Percentiles rank a stretch among this genome's conserved stretches.
phyloP scores from a whole-genome alignment of 441 rosid genomes.

The Corymbia citriodora region DNA sequence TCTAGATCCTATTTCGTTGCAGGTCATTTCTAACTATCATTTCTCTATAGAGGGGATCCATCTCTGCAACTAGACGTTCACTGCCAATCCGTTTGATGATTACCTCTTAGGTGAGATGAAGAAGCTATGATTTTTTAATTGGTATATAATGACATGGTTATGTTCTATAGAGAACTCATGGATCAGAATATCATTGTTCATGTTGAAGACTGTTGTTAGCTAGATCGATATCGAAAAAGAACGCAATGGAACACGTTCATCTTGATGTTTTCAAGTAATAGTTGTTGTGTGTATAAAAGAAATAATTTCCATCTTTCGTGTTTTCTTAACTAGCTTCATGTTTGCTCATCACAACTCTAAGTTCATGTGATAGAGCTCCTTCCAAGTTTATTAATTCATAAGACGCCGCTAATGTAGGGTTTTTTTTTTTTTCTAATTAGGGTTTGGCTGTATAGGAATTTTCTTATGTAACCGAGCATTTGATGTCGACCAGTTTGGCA shows the following conservation, averaged over 20 bases:
- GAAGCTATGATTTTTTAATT: neutral
- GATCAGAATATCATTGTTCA: neutral
- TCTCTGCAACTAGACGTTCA: neutral
- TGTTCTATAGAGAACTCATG: neutral
- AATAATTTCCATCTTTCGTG: neutral
- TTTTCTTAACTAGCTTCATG: neutral
- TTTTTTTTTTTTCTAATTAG: neutral
- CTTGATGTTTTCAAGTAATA: neutral
- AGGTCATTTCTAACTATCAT: too few relatives aligned
- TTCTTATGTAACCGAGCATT: neutral
- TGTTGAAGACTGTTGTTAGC: neutral
- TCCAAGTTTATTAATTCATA: neutral
- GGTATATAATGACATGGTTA: neutral
- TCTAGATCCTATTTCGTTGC: neutral
- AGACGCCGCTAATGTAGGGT: neutral
- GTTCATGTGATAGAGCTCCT: neutral
- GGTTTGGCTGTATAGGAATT: neutral
- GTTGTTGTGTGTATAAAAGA: neutral
- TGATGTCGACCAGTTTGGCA: neutral
- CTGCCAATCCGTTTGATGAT: neutral
- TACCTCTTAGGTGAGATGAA: neutral
- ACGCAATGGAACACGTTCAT: neutral
- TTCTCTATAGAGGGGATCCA: neutral
- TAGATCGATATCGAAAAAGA: neutral
- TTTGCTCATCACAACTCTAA: neutral